phyloP scores from a whole-genome alignment of 1,284 basidiomycete genomes.

The Vanrija sp. region DNA sequence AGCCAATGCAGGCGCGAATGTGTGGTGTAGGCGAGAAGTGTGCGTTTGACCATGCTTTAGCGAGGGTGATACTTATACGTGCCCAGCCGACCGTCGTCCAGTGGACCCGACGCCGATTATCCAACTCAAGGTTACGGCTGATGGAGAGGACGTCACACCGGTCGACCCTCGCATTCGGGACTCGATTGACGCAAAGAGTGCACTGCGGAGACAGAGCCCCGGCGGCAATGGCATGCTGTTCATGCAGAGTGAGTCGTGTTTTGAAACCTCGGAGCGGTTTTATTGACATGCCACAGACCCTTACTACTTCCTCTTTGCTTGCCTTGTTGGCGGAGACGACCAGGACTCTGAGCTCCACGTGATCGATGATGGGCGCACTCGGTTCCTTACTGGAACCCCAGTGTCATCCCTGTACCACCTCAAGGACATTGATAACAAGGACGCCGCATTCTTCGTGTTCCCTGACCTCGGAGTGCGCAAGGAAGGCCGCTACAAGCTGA shows the following conservation, averaged over 20 bases:
- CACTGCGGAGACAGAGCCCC: slow-evolving; percentile 12
- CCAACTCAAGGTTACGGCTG: slow-evolving; percentile 80
- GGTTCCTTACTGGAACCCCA: slow-evolving; percentile 52
- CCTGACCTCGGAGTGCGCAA: slow-evolving; percentile 82
- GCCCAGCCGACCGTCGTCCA: slow-evolving; percentile 77
- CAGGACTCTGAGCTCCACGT: slow-evolving; percentile 84
- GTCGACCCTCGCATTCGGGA: slow-evolving; percentile 12
- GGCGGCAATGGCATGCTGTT: slow-evolving; percentile 31
- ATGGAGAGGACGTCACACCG: slow-evolving; percentile 48
- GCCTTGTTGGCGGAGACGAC: slow-evolving; percentile 72
- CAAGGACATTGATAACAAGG: slow-evolving; percentile 80
- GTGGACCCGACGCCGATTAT: slow-evolving; percentile 96
- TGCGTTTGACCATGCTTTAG: slow-evolving; percentile 31
- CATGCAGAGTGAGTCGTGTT: slow-evolving; percentile 43
- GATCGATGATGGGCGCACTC: slow-evolving; percentile 74
- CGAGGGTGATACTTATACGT: slow-evolving; percentile 1
- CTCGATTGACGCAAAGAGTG: slow-evolving; percentile 1
- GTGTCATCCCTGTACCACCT: slow-evolving; percentile 93
- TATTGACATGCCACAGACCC: slow-evolving; percentile 56
- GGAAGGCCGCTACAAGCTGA: slow-evolving; percentile 81
- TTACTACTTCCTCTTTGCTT: slow-evolving; percentile 92
- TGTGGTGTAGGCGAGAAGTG: slow-evolving; percentile 85
- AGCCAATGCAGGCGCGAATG: slow-evolving; percentile 83
- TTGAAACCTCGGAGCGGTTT: not conserved
- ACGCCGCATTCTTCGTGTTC: slow-evolving; percentile 88